These are phyloP conservation scores for Platanthera zijinensis DNA, from an alignment of 106 monocot species.

Conservation along the genomic window DNA sequence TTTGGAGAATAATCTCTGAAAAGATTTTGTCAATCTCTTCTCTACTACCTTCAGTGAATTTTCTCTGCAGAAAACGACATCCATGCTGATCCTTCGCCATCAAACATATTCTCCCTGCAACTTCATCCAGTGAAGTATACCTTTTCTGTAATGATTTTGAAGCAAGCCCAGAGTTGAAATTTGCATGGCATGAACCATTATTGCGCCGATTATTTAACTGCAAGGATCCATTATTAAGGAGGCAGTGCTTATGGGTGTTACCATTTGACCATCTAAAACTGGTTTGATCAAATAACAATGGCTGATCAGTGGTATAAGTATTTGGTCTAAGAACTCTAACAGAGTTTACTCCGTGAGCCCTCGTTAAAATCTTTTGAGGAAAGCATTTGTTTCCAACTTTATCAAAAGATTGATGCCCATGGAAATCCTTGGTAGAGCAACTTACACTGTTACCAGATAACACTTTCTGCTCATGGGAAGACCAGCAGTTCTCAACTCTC, in stretches of 20 bases:
- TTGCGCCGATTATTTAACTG: slow-evolving; percentile 1
- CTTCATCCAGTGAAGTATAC: slow-evolving; percentile 27
- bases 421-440: slow-evolving; percentile 4
- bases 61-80: slow-evolving; percentile 47
- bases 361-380: slow-evolving; percentile 19
- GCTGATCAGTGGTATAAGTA: slow-evolving; percentile 5
- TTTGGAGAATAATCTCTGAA: slow-evolving; percentile 37
- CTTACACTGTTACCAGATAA: not conserved
- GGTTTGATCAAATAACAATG: slow-evolving; percentile 5
- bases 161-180: slow-evolving; percentile 2
- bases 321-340: slow-evolving; percentile 8
- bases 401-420: slow-evolving; percentile 6
- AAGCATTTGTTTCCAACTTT: slow-evolving; percentile 8
- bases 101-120: slow-evolving; percentile 20
- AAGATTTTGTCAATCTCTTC: slow-evolving; percentile 48
- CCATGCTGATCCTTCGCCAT: slow-evolving; percentile 54
- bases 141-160: slow-evolving; percentile 7
- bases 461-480: not conserved
- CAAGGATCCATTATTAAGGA: slow-evolving; percentile 11
- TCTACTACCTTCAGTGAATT: slow-evolving; percentile 25
- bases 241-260: not conserved
- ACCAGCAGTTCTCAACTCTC: slow-evolving; percentile 1
- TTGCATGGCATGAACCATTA: slow-evolving; percentile 1
- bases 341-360: slow-evolving; percentile 13
- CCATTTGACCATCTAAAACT: not conserved